phyloP scores from a whole-genome alignment of 345 rosid species.

The Eucalyptus marginata region DNA sequence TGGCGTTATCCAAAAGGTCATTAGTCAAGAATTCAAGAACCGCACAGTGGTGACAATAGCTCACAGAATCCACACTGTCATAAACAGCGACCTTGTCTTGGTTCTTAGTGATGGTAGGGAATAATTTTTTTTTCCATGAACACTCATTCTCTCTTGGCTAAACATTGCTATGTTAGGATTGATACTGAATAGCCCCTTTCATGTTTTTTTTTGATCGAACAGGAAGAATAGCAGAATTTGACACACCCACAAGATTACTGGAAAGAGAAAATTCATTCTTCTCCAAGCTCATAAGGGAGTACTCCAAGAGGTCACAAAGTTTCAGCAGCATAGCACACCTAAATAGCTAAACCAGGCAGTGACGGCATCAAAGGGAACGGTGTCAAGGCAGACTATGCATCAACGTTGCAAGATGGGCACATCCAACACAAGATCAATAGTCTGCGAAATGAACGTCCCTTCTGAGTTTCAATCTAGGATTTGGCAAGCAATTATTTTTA shows the following conservation, averaged over 20 bases:
- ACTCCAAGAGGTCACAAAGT: slow-evolving; percentile 58
- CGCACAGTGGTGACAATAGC: slow-evolving; percentile 94
- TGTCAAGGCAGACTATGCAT: neutral
- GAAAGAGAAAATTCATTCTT: slow-evolving; percentile 73
- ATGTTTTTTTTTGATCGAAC: neutral
- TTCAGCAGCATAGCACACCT: slow-evolving; percentile 19
- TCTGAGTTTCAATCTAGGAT: neutral
- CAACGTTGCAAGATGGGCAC: neutral
- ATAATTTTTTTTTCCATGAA: neutral
- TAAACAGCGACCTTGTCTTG: slow-evolving; percentile 79
- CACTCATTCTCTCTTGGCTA: neutral
- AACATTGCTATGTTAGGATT: neutral
- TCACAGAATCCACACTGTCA: slow-evolving; percentile 88
- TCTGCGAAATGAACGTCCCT: neutral
- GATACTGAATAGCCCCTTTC: neutral
- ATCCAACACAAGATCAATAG: neutral
- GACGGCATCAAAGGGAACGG: neutral
- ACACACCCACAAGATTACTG: slow-evolving; percentile 54
- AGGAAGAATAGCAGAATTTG: slow-evolving; percentile 90
- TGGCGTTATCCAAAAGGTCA: slow-evolving; percentile 70
- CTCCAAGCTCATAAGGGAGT: slow-evolving; percentile 80
- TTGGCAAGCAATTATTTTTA: neutral
- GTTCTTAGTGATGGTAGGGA: slow-evolving; percentile 86
- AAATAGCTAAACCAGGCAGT: neutral
- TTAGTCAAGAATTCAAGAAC: slow-evolving; percentile 59